A percentile compares a stretch with the other conserved stretches of the same genome.
Evolutionary conservation across 139 green algal species (phyloP).

Genomic region (Coelastrella sp.): DNA sequence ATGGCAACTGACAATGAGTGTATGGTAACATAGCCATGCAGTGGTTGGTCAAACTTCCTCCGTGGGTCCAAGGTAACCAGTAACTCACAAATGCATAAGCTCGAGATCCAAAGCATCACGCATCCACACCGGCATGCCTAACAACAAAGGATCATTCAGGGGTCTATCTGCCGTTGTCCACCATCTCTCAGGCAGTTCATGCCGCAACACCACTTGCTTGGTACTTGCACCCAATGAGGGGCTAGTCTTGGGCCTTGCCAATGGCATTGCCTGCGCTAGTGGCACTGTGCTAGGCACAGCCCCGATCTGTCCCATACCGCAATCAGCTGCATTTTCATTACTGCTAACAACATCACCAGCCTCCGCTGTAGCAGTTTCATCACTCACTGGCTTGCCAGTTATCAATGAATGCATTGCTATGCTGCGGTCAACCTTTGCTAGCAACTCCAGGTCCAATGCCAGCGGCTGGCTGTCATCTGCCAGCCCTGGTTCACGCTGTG

Average conservation of each 20-base stretch:
- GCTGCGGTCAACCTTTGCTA: not conserved
- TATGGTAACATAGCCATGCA: not conserved
- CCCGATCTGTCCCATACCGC: no score
- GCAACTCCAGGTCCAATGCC: not conserved
- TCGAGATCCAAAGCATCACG: constrained; percentile 19
- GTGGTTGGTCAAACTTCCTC: no score
- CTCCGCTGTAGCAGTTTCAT: not conserved
- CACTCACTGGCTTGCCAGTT: not conserved
- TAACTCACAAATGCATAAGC: not conserved
- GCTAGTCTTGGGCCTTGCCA: not conserved
- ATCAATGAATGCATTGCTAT: constrained; percentile 17
- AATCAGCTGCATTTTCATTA: no score
- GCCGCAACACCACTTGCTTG: not conserved
- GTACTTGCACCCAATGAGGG: not conserved
- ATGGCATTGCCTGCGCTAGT: no score
- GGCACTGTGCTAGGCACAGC: no score
- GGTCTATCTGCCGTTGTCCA: not conserved
- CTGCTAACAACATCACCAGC: no score
- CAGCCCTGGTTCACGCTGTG: no score
- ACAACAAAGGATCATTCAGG: constrained; percentile 33
- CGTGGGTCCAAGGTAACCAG: not conserved
- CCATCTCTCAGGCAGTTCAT: not conserved
- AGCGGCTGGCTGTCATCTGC: no score
- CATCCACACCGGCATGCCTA: constrained; percentile 25
- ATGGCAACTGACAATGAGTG: not conserved